Evolutionary conservation across 371 early-diverging fungal species (phyloP).

Genomic region (Coelomomyces lativittatus): DNA sequence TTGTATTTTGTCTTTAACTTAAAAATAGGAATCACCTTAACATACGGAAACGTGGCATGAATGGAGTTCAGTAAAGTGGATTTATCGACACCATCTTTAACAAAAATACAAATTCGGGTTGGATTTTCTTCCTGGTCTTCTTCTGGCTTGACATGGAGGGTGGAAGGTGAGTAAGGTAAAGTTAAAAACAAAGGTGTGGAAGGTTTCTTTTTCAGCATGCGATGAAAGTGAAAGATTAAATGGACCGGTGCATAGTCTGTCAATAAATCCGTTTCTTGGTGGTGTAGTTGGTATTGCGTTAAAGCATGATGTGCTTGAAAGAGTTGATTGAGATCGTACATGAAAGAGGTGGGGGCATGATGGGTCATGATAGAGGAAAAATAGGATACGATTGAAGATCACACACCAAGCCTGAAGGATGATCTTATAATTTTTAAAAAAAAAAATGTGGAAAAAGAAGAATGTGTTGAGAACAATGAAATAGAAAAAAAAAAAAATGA

Average conservation of each 20-base stretch:
- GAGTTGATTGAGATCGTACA: no score
- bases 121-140: neutral
- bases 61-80: neutral
- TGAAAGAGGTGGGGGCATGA: no score
- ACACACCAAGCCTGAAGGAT: no score
- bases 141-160: neutral
- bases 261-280: conserved; percentile 6
- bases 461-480: no score
- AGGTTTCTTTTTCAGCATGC: conserved; percentile 38
- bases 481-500: no score
- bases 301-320: no score
- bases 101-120: conserved; percentile 1
- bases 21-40: conserved; percentile 55
- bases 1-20: conserved; percentile 57
- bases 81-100: conserved; percentile 5
- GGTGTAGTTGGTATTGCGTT: neutral
- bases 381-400: no score
- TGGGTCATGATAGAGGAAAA: no score
- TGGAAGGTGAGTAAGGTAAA: neutral
- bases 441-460: no score
- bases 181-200: conserved; percentile 28
- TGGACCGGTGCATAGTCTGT: conserved; percentile 44
- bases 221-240: conserved; percentile 52
- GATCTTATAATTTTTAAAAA: no score
- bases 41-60: neutral